These are phyloP conservation scores for Fusarium ambrosium DNA, from an alignment of 2,329 filamentous ascomycete species.

Conservation along the genomic window DNA sequence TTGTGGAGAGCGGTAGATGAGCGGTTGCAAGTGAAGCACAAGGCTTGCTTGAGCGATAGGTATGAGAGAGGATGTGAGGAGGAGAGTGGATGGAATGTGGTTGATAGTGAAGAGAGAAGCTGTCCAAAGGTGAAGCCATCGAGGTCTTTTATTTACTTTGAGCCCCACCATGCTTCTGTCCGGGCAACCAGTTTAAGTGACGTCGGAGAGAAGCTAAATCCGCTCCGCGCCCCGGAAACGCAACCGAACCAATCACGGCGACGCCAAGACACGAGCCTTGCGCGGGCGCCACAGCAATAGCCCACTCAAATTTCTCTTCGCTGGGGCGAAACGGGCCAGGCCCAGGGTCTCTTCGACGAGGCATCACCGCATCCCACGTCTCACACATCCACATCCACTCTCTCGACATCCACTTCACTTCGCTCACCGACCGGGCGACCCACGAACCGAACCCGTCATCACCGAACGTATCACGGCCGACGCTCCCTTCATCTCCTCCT, in stretches of 20 bases:
- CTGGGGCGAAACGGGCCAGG: conserved; percentile 22
- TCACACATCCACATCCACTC: conserved; percentile 18
- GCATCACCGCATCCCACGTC: conserved; percentile 36
- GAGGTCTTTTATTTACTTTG: conserved; percentile 62
- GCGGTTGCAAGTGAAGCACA: conserved; percentile 43
- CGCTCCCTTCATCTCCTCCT: not conserved
- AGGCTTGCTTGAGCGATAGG: conserved; percentile 29
- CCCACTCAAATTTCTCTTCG: conserved; percentile 38
- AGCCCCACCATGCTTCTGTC: conserved; percentile 52
- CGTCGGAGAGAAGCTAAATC: conserved; percentile 36
- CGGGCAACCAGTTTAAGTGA: conserved; percentile 51
- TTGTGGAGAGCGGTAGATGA: conserved; percentile 43
- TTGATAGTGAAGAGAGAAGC: conserved; percentile 45
- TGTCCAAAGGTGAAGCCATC: conserved; percentile 27
- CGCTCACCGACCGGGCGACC: conserved; percentile 32
- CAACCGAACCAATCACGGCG: conserved; percentile 32
- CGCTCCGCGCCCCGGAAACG: conserved; percentile 36
- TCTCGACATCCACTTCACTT: conserved; percentile 31
- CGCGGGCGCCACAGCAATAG: conserved; percentile 28
- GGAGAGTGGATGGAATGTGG: conserved; percentile 40
- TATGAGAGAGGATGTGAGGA: conserved; percentile 14
- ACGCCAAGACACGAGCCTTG: conserved; percentile 18
- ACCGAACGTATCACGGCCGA: conserved; percentile 13
- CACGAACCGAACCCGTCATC: conserved; percentile 12
- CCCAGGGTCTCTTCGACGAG: conserved; percentile 30